phyloP scores from a whole-genome alignment of 345 rosid genomes.

The Turnera subulata region DNA sequence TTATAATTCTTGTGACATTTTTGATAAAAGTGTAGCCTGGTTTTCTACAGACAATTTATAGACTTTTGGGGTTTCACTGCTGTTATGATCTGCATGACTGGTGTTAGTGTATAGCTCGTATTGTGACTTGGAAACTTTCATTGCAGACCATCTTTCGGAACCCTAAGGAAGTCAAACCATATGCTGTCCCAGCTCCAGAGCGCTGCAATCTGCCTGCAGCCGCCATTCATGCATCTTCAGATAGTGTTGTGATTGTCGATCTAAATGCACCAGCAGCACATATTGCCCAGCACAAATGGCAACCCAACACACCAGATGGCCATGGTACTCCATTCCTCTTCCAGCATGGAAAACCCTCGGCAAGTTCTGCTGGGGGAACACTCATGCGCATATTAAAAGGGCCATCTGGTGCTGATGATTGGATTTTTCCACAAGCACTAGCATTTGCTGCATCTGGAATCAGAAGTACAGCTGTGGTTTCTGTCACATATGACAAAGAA shows the following conservation, averaged over 20 bases:
- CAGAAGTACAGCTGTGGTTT: slow-evolving; percentile 70
- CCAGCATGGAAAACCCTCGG: slow-evolving; percentile 71
- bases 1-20: no score
- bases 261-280: slow-evolving; percentile 88
- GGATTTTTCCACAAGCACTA: slow-evolving; percentile 83
- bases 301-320: slow-evolving; percentile 95
- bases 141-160: slow-evolving; percentile 90
- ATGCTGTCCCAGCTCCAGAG: slow-evolving; percentile 69
- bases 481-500: slow-evolving; percentile 75
- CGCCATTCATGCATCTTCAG: slow-evolving; percentile 83
- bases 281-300: slow-evolving; percentile 91
- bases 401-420: slow-evolving; percentile 57
- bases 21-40: not conserved
- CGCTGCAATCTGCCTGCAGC: slow-evolving; percentile 97
- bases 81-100: slow-evolving; percentile 1
- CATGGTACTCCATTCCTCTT: slow-evolving; percentile 92
- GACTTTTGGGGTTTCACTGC: not conserved
- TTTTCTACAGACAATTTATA: not conserved
- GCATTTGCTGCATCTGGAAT: slow-evolving; percentile 88
- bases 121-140: slow-evolving; percentile 15
- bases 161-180: slow-evolving; percentile 79
- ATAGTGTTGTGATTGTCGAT: slow-evolving; percentile 71
- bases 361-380: slow-evolving; percentile 65
- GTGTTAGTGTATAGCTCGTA: slow-evolving; percentile 5
- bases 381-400: slow-evolving; percentile 93